phyloP scores from a whole-genome alignment of 805 yeast species.

The Ogataea chonburiensis region DNA sequence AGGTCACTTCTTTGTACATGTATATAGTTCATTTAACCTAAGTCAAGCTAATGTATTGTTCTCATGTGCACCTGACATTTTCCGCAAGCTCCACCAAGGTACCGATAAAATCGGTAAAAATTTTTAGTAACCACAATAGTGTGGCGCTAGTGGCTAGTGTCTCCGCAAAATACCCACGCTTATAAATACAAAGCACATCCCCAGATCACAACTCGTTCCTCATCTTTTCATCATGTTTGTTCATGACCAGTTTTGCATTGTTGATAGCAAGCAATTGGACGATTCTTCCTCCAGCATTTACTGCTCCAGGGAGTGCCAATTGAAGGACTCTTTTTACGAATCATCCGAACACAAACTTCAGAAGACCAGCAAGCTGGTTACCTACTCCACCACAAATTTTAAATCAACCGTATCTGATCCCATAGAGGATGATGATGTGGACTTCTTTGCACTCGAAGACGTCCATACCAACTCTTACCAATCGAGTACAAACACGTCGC shows the following conservation, averaged over 20 bases:
- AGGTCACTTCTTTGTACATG: no score
- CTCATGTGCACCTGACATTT: slow-evolving; percentile 2
- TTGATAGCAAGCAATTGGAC: slow-evolving; percentile 22
- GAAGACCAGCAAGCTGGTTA: slow-evolving; percentile 17
- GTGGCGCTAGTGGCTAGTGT: slow-evolving; percentile 9
- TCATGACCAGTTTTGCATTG: slow-evolving; percentile 27
- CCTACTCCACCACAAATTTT: slow-evolving; percentile 20
- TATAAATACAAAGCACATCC: slow-evolving; percentile 9
- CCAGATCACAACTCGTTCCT: background rate
- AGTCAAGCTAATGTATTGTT: no score
- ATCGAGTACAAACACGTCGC: slow-evolving; percentile 8
- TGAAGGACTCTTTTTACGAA: slow-evolving; percentile 16
- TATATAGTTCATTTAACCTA: background rate
- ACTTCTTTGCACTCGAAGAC: slow-evolving; percentile 25
- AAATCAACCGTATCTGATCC: slow-evolving; percentile 1
- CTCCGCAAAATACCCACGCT: slow-evolving; percentile 4
- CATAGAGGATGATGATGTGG: slow-evolving; percentile 16
- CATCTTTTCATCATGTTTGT: slow-evolving; percentile 16
- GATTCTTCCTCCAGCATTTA: slow-evolving; percentile 13
- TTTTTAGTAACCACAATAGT: background rate
- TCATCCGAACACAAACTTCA: slow-evolving; percentile 2
- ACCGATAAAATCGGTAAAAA: background rate
- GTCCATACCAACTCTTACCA: slow-evolving; percentile 22
- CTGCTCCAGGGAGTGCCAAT: slow-evolving; percentile 25
- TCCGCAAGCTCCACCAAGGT: slow-evolving; percentile 8